phyloP scores from a whole-genome alignment of 2,329 filamentous ascomycete species.

The Cordyceps javanica region DNA sequence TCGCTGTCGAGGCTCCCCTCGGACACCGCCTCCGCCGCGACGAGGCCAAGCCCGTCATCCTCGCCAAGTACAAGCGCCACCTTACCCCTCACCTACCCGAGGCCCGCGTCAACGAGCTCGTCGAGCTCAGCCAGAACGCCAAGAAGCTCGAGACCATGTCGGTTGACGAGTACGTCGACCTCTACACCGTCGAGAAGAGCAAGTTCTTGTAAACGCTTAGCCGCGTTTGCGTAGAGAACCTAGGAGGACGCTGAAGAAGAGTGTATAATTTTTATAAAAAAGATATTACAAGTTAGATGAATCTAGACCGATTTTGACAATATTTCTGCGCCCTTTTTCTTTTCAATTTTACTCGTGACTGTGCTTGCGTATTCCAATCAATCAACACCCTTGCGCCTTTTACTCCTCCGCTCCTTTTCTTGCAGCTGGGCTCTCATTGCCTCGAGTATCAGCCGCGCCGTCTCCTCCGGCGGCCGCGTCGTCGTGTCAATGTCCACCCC shows the following conservation, averaged over 20 bases:
- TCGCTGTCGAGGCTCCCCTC: conserved; percentile 87
- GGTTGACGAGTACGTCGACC: conserved; percentile 89
- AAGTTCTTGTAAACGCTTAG: conserved; percentile 41
- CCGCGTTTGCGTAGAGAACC: background rate
- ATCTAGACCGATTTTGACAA: conserved; percentile 2
- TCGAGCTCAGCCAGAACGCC: conserved; percentile 70
- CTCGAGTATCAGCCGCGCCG: conserved; percentile 16
- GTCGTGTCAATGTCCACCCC: conserved; percentile 21
- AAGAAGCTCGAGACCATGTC: conserved; percentile 72
- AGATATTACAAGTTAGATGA: background rate
- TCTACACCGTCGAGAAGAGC: conserved; percentile 62
- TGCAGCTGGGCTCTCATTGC: conserved; percentile 3
- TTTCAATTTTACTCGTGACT: background rate
- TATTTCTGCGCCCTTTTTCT: too few relatives aligned
- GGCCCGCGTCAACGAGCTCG: conserved; percentile 71
- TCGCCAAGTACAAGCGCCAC: conserved; percentile 93
- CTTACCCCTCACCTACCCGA: conserved; percentile 75
- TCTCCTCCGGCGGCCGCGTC: conserved; percentile 19
- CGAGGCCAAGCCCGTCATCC: conserved; percentile 95
- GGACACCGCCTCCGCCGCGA: conserved; percentile 87
- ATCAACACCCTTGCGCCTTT: too few relatives aligned
- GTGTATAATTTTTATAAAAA: conserved; percentile 3
- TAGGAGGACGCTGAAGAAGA: background rate
- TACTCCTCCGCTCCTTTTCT: background rate
- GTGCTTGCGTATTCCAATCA: too few relatives aligned